These are phyloP conservation scores for Aspergillus amoenus DNA, from an alignment of 2,329 filamentous ascomycete species.

Conservation along the genomic window DNA sequence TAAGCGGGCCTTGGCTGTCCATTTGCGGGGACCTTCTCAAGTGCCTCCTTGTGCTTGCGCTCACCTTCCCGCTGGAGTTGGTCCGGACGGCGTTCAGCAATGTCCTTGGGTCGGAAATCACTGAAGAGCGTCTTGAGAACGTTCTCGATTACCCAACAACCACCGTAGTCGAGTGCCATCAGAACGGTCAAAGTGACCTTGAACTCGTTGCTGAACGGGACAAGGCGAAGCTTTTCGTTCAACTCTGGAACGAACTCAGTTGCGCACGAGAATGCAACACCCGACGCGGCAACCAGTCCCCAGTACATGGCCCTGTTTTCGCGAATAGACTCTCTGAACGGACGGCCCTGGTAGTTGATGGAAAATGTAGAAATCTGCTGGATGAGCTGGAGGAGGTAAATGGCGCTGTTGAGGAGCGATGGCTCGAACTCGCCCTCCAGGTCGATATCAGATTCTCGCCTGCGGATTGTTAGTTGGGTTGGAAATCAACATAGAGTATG, in stretches of 20 bases:
- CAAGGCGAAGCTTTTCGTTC: conserved; percentile 88
- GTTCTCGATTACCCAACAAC: conserved; percentile 86
- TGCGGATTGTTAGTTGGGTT: conserved; percentile 37
- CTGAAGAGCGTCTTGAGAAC: conserved; percentile 81
- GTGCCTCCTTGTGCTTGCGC: conserved; percentile 62
- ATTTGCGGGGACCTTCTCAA: conserved; percentile 42
- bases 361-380: conserved; percentile 99
- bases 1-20: conserved; percentile 32
- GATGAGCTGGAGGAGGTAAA: conserved; percentile 96
- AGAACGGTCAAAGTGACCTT: conserved; percentile 78
- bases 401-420: conserved; percentile 90
- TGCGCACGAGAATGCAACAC: conserved; percentile 88
- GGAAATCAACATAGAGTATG: background rate
- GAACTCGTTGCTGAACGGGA: conserved; percentile 86
- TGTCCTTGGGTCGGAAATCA: conserved; percentile 91
- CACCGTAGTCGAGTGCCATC: conserved; percentile 85
- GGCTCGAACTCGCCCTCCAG: conserved; percentile 93
- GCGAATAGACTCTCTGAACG: conserved; percentile 91
- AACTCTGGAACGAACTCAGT: conserved; percentile 95
- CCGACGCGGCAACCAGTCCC: conserved; percentile 86
- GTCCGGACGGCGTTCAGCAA: conserved; percentile 80
- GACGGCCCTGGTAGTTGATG: conserved; percentile 98
- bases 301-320: conserved; percentile 99
- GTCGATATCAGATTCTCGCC: conserved; percentile 66
- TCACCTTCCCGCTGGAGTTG: conserved; percentile 75